Base-by-base conservation (phyloP, 1,284 basidiomycete species). In the Ustilago curta region DNA sequence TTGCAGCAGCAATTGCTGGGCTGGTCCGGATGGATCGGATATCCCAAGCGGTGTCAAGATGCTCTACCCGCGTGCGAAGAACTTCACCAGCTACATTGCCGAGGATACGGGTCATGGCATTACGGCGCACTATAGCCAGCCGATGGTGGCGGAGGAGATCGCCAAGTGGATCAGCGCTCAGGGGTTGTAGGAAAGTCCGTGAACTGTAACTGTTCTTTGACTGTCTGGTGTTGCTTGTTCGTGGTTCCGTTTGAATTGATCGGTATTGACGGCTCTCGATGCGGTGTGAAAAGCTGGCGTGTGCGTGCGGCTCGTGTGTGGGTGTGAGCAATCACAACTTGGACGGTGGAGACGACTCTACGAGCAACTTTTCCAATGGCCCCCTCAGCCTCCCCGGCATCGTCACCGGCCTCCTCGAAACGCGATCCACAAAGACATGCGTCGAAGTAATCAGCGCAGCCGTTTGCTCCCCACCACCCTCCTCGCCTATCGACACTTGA, bases 1-100 rank as follows among this genome's bases (percentile, higher is more conserved):
- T 39, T 78, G 84, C 74, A 71, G 72, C 4, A 71, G 76, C 29
- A 79, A 86, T 72, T 85, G 80, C 51, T 65, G 62, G 48, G 67
- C 77, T 31, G 80, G 79, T 23, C 75, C 70, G 21, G 50, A 71
- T 25, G 70, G 71, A 8, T 56, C 47, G 19, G 67, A 64, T 19
- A 57, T 65, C 42, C 58, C 64, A 14, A 42, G 35, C 0, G 62
- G 60, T 2, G 70, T 70, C 44, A 59, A 72, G 70, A 32, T 19
- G 42, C 57, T 79, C n/a, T 79, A 71, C 40, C 77, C 76, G 11
- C 8, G n/a, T 3, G 59, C 77, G 2, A 55, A 39, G 18, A 77
- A 75, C 67, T 79, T 78, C 43, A 55, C 67, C 16, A 59, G 59
- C 9, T 62, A 50, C 49, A 69, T 77, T 31, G 59, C 59, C 1